phyloP scores from a whole-genome alignment of 352 stramenopile species.

The Phytophthora chlamydospora region DNA sequence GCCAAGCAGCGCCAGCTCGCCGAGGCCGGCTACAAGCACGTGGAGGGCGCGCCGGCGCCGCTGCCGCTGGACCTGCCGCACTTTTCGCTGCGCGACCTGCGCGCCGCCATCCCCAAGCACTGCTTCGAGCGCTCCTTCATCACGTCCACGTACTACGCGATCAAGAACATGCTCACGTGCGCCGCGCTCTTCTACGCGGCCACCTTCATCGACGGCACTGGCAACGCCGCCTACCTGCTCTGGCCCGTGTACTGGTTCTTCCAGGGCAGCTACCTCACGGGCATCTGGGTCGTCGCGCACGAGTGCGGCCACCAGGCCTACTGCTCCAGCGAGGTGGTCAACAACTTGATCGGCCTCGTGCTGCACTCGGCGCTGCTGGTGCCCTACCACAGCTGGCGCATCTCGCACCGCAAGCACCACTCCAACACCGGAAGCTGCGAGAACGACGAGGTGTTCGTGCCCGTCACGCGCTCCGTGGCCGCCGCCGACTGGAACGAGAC shows the following conservation, averaged over 20 bases:
- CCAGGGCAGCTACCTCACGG: slow-evolving; percentile 97
- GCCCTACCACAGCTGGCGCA: slow-evolving; percentile 98
- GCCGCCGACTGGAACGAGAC: slow-evolving; percentile 66
- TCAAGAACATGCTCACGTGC: slow-evolving; percentile 92
- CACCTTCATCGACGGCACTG: slow-evolving; percentile 61
- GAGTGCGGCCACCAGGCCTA: slow-evolving; percentile 98
- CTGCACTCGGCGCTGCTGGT: slow-evolving; percentile 97
- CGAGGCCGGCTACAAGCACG: slow-evolving; percentile 70
- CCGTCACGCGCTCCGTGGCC: slow-evolving; percentile 81
- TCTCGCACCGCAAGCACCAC: slow-evolving; percentile 96
- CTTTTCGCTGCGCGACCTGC: slow-evolving; percentile 91
- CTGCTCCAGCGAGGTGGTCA: slow-evolving; percentile 92
- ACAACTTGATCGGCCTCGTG: slow-evolving; percentile 96
- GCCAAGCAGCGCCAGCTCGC: slow-evolving; percentile 59
- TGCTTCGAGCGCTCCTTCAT: slow-evolving; percentile 97
- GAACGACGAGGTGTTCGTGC: slow-evolving; percentile 98
- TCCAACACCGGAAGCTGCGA: slow-evolving; percentile 95
- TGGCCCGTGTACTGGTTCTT: slow-evolving; percentile 98
- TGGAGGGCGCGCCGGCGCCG: slow-evolving; percentile 74
- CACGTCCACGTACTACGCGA: slow-evolving; percentile 91
- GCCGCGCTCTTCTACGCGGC: slow-evolving; percentile 90
- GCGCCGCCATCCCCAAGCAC: slow-evolving; percentile 92
- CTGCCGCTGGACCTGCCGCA: slow-evolving; percentile 83
- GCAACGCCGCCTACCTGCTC: slow-evolving; percentile 62
- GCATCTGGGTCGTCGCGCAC: slow-evolving; percentile 97